These are phyloP conservation scores for Vitis hybrid DNA, from an alignment of 177 flowering plant species.

Conservation along the genomic window DNA sequence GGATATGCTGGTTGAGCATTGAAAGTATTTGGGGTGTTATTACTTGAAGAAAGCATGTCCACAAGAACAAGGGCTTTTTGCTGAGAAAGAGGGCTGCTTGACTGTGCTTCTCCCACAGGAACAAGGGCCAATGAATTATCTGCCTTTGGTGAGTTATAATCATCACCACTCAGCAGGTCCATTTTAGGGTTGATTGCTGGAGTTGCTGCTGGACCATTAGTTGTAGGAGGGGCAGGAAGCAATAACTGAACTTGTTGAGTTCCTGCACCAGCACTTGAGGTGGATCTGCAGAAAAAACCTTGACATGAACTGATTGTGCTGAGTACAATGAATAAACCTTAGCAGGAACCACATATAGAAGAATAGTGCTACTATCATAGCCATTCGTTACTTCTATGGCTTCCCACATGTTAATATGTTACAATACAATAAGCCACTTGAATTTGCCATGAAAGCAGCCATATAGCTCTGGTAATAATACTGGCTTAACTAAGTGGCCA, in stretches of 20 bases:
- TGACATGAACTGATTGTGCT: background rate
- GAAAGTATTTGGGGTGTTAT: constrained; percentile 30
- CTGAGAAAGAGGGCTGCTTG: constrained; percentile 50
- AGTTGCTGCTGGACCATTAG: constrained; percentile 29
- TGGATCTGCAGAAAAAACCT: constrained; percentile 26
- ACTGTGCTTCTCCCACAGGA: constrained; percentile 64
- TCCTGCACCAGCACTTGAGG: constrained; percentile 24
- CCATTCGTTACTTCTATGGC: too few species aligned
- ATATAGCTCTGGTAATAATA: too few species aligned
- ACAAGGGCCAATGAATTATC: constrained; percentile 75
- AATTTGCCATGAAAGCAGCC: too few species aligned
- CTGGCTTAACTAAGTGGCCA: too few species aligned
- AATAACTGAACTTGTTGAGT: constrained; percentile 26
- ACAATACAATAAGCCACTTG: too few species aligned
- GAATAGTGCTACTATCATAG: too few species aligned
- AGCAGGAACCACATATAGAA: background rate
- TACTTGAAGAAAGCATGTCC: constrained; percentile 60
- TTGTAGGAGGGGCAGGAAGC: constrained; percentile 40
- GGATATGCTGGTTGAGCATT: constrained; percentile 26
- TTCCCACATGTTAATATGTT: too few species aligned
- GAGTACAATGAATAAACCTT: too few species aligned
- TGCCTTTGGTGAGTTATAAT: constrained; percentile 59
- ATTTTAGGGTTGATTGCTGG: constrained; percentile 50
- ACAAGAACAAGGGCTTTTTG: constrained; percentile 69
- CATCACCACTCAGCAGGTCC: constrained; percentile 93